A percentile compares a stretch with the other conserved stretches of the same genome.
These are phyloP conservation scores for Aspergillus brasiliensis DNA, from an alignment of 2,329 filamentous ascomycete species.

Conservation along the genomic window DNA sequence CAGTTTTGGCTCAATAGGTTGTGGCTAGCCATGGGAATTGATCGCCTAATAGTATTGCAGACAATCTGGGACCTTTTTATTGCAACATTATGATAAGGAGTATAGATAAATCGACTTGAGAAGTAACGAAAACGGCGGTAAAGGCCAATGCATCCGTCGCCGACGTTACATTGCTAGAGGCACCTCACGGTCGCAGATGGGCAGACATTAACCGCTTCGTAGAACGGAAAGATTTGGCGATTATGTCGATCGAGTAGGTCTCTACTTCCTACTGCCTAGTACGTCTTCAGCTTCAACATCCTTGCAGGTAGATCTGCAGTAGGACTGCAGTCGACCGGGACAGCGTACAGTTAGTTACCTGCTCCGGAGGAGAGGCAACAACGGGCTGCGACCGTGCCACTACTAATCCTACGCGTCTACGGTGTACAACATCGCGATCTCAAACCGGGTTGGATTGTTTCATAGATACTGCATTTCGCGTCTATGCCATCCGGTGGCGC, in stretches of 20 bases:
- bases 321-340: background rate
- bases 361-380: background rate
- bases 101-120: background rate
- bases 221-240: background rate
- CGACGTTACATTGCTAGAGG: background rate
- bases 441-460: constrained; percentile 24
- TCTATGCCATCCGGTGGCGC: constrained; percentile 39
- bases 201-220: background rate
- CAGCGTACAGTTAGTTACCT: too few relatives aligned
- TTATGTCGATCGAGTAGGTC: background rate
- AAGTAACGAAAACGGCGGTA: background rate
- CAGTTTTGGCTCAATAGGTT: background rate
- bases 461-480: constrained; percentile 34
- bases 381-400: constrained; percentile 1
- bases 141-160: background rate
- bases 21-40: background rate
- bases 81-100: background rate
- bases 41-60: background rate
- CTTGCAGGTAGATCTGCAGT: background rate
- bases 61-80: background rate
- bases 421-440: background rate
- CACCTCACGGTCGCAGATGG: background rate
- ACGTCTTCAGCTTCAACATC: background rate
- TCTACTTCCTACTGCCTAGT: too few relatives aligned
- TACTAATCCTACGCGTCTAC: background rate